Percentiles rank a stretch among this genome's conserved stretches.
Conservation (phyloP, 1,139 yeast species). For the Kazachstania sp. region DNA sequence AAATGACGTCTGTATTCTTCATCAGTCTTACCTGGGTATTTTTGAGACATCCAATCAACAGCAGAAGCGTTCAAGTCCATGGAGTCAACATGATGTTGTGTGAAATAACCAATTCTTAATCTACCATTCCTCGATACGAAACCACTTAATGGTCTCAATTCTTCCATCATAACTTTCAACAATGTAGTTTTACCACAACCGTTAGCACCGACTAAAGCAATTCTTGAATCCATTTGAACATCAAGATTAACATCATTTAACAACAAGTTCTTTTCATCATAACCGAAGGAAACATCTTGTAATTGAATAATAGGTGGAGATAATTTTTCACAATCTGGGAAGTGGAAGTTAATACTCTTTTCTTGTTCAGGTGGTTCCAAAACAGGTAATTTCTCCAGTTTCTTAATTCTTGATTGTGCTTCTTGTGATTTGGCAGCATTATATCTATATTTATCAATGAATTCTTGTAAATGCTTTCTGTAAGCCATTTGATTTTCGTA, state of each 20-base stretch:
- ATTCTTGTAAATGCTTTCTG: constrained; percentile 85
- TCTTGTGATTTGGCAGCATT: constrained; percentile 96
- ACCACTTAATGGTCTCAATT: constrained; percentile 64
- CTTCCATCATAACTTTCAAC: constrained; percentile 76
- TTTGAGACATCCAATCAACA: constrained; percentile 86
- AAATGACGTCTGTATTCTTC: constrained; percentile 95
- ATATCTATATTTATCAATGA: constrained; percentile 92
- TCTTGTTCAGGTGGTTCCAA: constrained; percentile 95
- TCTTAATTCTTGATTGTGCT: constrained; percentile 96
- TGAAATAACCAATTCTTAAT: constrained; percentile 90
- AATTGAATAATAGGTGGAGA: constrained; percentile 93
- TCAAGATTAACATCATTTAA: constrained; percentile 77
- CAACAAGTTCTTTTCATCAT: constrained; percentile 51
- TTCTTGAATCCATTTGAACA: constrained; percentile 87
- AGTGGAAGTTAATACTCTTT: constrained; percentile 70
- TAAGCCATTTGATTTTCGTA: constrained; percentile 96
- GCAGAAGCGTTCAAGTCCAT: constrained; percentile 87
- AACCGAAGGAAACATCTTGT: constrained; percentile 81
- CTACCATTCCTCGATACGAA: constrained; percentile 73
- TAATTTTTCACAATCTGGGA: constrained; percentile 89
- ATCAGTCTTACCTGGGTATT: constrained; percentile 88
- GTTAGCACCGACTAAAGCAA: constrained; percentile 96
- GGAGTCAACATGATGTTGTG: constrained; percentile 99
- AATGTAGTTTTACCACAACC: constrained; percentile 99
- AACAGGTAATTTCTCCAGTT: constrained; percentile 85